Evolutionary conservation across 352 stramenopile genomes (phyloP).

Genomic region (Globisporangium splendens): DNA sequence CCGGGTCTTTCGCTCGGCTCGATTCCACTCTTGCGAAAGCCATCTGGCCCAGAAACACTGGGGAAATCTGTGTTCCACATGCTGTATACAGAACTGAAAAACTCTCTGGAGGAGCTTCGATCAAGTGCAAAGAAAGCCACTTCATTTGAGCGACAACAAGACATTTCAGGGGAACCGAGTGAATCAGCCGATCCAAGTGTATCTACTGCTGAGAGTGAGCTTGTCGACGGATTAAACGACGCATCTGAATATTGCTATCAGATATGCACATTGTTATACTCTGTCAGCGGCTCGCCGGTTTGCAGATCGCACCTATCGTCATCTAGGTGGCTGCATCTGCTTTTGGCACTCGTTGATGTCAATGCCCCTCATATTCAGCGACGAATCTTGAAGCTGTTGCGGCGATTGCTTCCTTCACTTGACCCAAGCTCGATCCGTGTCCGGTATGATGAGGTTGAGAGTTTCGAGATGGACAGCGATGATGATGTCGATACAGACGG

Average conservation of each 20-base stretch:
- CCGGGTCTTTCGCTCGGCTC: slow-evolving; percentile 49
- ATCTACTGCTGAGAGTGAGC: slow-evolving; percentile 28
- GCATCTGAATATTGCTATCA: slow-evolving; percentile 88
- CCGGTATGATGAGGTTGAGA: slow-evolving; percentile 62
- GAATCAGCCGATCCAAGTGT: slow-evolving; percentile 41
- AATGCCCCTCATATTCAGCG: slow-evolving; percentile 74
- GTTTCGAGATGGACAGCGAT: slow-evolving; percentile 82
- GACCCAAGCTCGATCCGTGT: slow-evolving; percentile 60
- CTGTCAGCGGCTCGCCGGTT: slow-evolving; percentile 79
- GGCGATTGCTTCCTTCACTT: slow-evolving; percentile 71
- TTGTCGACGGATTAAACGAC: slow-evolving; percentile 35
- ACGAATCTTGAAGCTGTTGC: slow-evolving; percentile 79
- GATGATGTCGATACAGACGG: slow-evolving; percentile 66
- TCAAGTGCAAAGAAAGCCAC: slow-evolving; percentile 18
- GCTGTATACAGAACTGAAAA: slow-evolving; percentile 88
- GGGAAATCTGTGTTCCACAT: slow-evolving; percentile 91
- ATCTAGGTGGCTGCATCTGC: slow-evolving; percentile 73
- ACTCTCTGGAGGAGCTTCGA: slow-evolving; percentile 73
- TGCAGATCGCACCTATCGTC: slow-evolving; percentile 83
- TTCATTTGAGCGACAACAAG: slow-evolving; percentile 3
- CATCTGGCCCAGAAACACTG: slow-evolving; percentile 82
- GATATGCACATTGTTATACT: slow-evolving; percentile 85
- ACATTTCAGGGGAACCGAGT: slow-evolving; percentile 33
- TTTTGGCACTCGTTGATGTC: slow-evolving; percentile 76
- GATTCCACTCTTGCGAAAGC: slow-evolving; percentile 79